These are phyloP conservation scores for Ceratocystis huliohia DNA, from an alignment of 2,329 filamentous ascomycete species.

Conservation along the genomic window DNA sequence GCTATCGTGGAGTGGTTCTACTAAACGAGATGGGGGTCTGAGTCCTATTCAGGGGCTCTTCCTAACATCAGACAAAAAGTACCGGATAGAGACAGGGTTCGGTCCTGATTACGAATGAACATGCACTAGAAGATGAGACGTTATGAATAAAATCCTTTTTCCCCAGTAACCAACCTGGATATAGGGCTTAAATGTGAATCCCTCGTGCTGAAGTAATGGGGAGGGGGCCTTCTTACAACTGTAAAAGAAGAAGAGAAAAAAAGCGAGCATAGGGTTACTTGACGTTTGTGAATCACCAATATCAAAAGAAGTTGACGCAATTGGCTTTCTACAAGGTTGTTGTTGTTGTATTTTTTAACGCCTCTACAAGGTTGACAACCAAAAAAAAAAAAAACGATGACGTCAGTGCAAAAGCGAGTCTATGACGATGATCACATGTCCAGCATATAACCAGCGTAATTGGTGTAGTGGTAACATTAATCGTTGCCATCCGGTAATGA, in stretches of 20 bases:
- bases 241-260: background rate
- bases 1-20: slow-evolving; percentile 27
- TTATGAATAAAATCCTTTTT: background rate
- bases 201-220: too few relatives aligned
- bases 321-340: too few relatives aligned
- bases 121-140: background rate
- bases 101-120: background rate
- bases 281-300: too few relatives aligned
- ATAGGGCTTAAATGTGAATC: too few relatives aligned
- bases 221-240: background rate
- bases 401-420: too few relatives aligned
- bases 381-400: too few relatives aligned
- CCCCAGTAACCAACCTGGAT: background rate
- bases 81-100: background rate
- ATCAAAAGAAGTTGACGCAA: too few relatives aligned
- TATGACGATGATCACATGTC: too few relatives aligned
- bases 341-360: too few relatives aligned
- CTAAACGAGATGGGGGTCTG: slow-evolving; percentile 1
- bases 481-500: slow-evolving; percentile 2
- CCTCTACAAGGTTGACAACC: too few relatives aligned
- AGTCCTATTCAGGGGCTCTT: background rate
- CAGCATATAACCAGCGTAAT: too few relatives aligned
- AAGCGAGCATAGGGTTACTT: background rate
- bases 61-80: background rate
- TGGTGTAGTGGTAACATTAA: slow-evolving; percentile 11